These are phyloP conservation scores for Setaria viridis DNA, from an alignment of 202 grass and related monocot species.

Conservation along the genomic window DNA sequence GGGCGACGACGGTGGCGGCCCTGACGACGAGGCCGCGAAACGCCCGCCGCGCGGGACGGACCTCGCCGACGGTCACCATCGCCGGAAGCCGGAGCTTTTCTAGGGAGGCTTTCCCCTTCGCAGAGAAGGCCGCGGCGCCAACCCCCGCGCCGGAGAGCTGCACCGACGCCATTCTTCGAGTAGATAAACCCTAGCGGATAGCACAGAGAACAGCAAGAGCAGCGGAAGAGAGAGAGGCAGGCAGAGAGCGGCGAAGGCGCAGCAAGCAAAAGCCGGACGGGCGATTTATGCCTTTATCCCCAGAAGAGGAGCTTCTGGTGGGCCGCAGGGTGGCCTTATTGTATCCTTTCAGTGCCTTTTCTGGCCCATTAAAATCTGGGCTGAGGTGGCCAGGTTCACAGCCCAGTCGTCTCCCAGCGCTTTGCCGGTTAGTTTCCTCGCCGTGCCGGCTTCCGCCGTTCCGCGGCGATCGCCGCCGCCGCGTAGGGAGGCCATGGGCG, in stretches of 20 bases:
- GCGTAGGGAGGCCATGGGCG: conserved; percentile 43
- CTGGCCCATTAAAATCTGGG: background rate
- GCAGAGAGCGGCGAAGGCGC: background rate
- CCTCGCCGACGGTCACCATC: background rate
- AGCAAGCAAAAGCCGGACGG: background rate
- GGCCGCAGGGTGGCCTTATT: background rate
- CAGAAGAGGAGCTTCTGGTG: background rate
- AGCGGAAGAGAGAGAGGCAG: background rate
- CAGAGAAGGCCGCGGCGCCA: background rate
- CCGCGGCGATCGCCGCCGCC: conserved; percentile 46
- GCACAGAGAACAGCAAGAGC: conserved; percentile 10
- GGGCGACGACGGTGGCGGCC: conserved; percentile 75
- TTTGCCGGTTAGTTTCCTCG: background rate
- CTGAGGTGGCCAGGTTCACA: background rate
- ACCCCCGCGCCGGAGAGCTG: conserved; percentile 46
- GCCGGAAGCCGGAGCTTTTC: conserved; percentile 20
- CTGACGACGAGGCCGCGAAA: conserved; percentile 58
- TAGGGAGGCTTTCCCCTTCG: conserved; percentile 32
- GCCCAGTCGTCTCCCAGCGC: background rate
- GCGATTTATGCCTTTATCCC: background rate
- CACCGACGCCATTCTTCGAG: conserved; percentile 61
- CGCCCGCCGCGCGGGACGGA: conserved; percentile 15
- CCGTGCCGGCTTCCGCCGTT: conserved; percentile 18
- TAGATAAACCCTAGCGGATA: conserved; percentile 45
- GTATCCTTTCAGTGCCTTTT: background rate